Evolutionary conservation across 2,329 filamentous ascomycete genomes (phyloP), one percentile per base, ranked within the genome.

Genomic region (Aspergillus novofumigatus): DNA sequence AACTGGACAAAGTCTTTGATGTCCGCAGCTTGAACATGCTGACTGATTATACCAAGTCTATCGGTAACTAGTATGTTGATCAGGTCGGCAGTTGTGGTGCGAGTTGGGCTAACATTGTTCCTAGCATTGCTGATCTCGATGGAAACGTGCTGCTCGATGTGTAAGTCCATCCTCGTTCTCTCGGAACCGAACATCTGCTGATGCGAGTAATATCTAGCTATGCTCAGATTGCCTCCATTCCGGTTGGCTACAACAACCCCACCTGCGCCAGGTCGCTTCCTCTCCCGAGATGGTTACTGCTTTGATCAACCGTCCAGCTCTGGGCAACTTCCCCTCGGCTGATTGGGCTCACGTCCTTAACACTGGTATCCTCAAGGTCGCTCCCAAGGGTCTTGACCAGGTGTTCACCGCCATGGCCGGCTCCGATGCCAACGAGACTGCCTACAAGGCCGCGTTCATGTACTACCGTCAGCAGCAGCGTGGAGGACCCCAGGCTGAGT

Each of bases 361-460:
- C 76, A 85, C 86, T 2, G 91, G 92, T 66, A 85, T 95, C 60
- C 85, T 97, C 65, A 86, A 84, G 68, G 91, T 90, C 51, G 91
- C 92, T 0, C 92, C 92, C 58, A 88, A 88, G 72, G 92, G 92
- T 35, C 79, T 93, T 61, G 79, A 92, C 80, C 90, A 96, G 75
- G 91, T 96, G 66, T 96, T 96, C 79, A 96, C 92, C 20, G 91
- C 88, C 63, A 89, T 91, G 81, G 86, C 91, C 54, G 92, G 92
- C 60, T 95, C 91, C 21, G 92, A 96, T 69, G 92, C 92, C 76
- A 96, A 96, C 78, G 92, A 96, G 79, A 89, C 90, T 35, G 92
- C 92, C 47, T 96, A 91, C 84, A 96, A 96, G 80, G 92, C 92
- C 8, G 92, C 92, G 51, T 96, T 96, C 79, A 96, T 96, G 87